Evolutionary conservation across 768 basidiomycete genomes (phyloP).

Genomic region (Baorangia bicolor): DNA sequence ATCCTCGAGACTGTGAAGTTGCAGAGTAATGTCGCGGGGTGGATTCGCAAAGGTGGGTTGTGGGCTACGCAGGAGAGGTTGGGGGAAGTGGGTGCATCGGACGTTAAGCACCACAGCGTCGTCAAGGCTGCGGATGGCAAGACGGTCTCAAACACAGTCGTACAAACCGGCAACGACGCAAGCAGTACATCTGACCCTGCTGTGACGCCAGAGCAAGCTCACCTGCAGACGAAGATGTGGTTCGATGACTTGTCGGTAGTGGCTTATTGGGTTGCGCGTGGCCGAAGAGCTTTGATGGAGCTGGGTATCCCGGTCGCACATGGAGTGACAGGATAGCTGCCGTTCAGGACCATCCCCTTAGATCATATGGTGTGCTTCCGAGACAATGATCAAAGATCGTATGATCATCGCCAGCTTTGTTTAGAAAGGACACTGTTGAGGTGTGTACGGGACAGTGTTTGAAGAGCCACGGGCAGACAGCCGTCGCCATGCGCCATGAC

Average conservation of each 20-base stretch:
- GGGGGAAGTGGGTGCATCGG: neutral
- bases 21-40: constrained; percentile 65
- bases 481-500: no score
- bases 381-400: neutral
- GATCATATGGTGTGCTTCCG: neutral
- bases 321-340: constrained; percentile 38
- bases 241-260: constrained; percentile 46
- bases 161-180: constrained; percentile 16
- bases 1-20: constrained; percentile 57
- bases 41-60: constrained; percentile 61
- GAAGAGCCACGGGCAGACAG: no score
- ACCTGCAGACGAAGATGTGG: constrained; percentile 40
- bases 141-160: neutral
- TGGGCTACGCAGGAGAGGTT: constrained; percentile 13
- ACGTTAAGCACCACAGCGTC: neutral
- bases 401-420: neutral
- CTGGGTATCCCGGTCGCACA: constrained; percentile 47
- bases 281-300: constrained; percentile 46
- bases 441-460: no score
- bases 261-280: constrained; percentile 51
- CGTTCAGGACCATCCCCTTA: neutral
- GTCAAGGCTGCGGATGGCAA: neutral
- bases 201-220: constrained; percentile 4
- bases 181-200: constrained; percentile 9
- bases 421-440: neutral